phyloP scores from a whole-genome alignment of 768 basidiomycete genomes.

The Scleroderma bovista region DNA sequence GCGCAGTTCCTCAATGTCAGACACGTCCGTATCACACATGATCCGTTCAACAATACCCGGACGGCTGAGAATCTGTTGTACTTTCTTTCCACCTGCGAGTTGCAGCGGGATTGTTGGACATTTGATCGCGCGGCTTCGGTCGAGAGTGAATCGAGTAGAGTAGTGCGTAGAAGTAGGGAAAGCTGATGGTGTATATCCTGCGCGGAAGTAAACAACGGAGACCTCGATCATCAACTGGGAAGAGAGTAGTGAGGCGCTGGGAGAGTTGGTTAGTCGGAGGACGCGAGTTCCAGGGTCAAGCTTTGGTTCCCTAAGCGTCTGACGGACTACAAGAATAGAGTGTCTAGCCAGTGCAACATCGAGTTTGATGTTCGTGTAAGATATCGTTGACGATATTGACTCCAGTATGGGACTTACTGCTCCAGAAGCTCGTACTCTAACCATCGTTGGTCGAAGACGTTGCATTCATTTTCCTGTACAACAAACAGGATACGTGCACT shows the following conservation, averaged over 20 bases:
- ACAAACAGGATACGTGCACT: slow-evolving; percentile 75
- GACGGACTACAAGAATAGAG: slow-evolving; percentile 66
- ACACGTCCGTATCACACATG: slow-evolving; percentile 26
- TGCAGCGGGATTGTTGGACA: slow-evolving; percentile 90
- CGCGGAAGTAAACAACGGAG: slow-evolving; percentile 85
- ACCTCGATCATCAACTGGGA: slow-evolving; percentile 47
- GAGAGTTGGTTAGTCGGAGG: slow-evolving; percentile 31
- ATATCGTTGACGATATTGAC: too few relatives aligned
- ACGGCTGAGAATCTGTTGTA: slow-evolving; percentile 81
- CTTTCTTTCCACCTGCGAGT: slow-evolving; percentile 93
- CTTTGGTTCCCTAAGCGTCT: slow-evolving; percentile 65
- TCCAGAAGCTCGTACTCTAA: slow-evolving; percentile 85
- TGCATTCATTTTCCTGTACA: slow-evolving; percentile 83
- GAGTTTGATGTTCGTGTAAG: neutral
- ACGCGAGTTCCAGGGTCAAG: slow-evolving; percentile 43
- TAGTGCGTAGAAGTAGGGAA: slow-evolving; percentile 66
- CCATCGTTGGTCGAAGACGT: slow-evolving; percentile 90
- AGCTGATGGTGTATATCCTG: slow-evolving; percentile 82
- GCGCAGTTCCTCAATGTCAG: too few relatives aligned
- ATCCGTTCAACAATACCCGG: slow-evolving; percentile 52
- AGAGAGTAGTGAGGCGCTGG: slow-evolving; percentile 13
- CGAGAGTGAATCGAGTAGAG: slow-evolving; percentile 68
- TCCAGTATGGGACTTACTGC: slow-evolving; percentile 40
- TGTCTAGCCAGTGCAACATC: slow-evolving; percentile 41
- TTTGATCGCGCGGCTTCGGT: slow-evolving; percentile 82